These are phyloP conservation scores for Aphanomyces euteiches DNA, from an alignment of 352 stramenopile genomes.

Conservation along the genomic window DNA sequence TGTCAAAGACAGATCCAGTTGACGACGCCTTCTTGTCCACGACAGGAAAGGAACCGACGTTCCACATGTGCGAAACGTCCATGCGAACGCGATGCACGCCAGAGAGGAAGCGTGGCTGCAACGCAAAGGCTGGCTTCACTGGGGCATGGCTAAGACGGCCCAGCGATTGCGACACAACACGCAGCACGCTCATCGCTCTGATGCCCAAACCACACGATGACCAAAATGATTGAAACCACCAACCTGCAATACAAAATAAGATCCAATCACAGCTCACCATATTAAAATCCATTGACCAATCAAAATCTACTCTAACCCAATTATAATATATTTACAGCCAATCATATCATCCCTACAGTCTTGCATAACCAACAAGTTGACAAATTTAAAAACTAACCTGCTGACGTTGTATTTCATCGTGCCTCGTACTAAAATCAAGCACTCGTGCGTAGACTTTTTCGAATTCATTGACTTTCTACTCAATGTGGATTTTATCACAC, in stretches of 20 bases:
- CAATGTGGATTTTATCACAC: too few species aligned
- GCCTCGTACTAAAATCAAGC: too few species aligned
- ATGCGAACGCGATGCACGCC: constrained; percentile 34
- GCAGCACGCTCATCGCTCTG: constrained; percentile 5
- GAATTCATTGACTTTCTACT: too few species aligned
- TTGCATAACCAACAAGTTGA: not conserved
- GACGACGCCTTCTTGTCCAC: constrained; percentile 37
- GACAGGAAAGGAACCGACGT: constrained; percentile 67
- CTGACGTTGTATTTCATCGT: too few species aligned
- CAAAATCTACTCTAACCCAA: too few species aligned
- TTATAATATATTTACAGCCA: constrained; percentile 3
- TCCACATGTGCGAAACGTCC: constrained; percentile 67
- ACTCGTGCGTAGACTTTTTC: too few species aligned
- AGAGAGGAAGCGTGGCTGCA: constrained; percentile 11
- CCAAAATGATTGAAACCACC: constrained; percentile 14
- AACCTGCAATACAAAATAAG: constrained; percentile 1
- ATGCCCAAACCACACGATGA: constrained; percentile 22
- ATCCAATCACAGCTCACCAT: not conserved
- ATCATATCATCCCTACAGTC: not conserved
- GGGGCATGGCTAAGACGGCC: not conserved
- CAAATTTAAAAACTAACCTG: too few species aligned
- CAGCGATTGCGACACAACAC: not conserved
- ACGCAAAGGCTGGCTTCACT: not conserved
- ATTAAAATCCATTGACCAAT: too few species aligned
- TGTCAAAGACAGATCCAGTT: constrained; percentile 63